These are phyloP conservation scores for Colletotrichum caudatum DNA, from an alignment of 2,329 filamentous ascomycete species.

Conservation along the genomic window DNA sequence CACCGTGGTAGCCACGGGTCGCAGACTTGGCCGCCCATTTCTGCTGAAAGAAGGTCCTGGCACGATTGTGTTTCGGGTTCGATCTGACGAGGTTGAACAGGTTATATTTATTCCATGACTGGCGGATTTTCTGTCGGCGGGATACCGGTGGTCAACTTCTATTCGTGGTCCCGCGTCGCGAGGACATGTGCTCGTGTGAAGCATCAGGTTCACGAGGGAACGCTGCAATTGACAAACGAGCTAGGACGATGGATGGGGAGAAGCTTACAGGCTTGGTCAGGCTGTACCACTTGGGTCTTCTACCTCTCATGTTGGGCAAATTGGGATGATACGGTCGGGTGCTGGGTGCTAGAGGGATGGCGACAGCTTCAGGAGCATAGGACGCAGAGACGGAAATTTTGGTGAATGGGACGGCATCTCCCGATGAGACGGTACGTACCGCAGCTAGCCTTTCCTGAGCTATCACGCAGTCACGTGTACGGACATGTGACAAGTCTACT, in stretches of 20 bases:
- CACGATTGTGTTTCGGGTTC: conserved; percentile 56
- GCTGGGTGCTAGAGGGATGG: conserved; percentile 27
- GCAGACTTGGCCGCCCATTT: conserved; percentile 94
- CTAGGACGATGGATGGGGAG: conserved; percentile 6
- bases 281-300: conserved; percentile 74
- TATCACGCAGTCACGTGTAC: conserved; percentile 26
- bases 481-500: neutral
- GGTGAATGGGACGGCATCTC: conserved; percentile 40
- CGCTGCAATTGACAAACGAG: conserved; percentile 20
- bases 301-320: conserved; percentile 59
- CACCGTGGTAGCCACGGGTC: conserved; percentile 90
- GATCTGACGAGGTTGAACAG: conserved; percentile 84
- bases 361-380: conserved; percentile 38
- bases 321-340: conserved; percentile 42
- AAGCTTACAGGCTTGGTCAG: conserved; percentile 73
- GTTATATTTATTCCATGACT: conserved; percentile 98
- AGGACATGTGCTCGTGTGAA: neutral
- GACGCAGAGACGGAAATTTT: conserved; percentile 41
- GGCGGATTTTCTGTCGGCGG: conserved; percentile 81
- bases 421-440: conserved; percentile 33
- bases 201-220: conserved; percentile 7
- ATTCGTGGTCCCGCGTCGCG: neutral
- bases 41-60: conserved; percentile 91
- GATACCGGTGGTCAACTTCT: conserved; percentile 28
- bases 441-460: neutral